Conservation (phyloP, 495 filamentous ascomycete genomes). For the Hypomontagnella submonticulosa region DNA sequence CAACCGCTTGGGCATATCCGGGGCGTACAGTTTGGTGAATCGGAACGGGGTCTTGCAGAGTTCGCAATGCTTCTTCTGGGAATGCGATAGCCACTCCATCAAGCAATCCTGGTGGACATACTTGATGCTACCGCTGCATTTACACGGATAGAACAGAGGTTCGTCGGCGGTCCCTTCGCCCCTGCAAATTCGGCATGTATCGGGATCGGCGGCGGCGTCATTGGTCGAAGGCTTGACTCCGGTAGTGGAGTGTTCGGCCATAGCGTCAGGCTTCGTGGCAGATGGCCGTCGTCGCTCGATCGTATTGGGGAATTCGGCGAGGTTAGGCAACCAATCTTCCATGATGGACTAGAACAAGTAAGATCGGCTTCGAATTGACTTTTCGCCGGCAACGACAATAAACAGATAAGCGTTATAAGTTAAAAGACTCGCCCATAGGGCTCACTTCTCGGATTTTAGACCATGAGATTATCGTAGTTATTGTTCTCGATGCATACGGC, state of each 20-base stretch:
- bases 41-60: constrained; percentile 97
- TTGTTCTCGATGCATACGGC: neutral
- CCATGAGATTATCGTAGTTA: constrained; percentile 29
- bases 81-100: constrained; percentile 98
- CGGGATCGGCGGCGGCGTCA: constrained; percentile 61
- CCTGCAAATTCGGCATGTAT: constrained; percentile 95
- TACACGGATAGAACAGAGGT: constrained; percentile 96
- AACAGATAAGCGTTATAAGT: neutral
- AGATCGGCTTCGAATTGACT: neutral
- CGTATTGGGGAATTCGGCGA: constrained; percentile 29
- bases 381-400: neutral
- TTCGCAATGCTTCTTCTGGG: constrained; percentile 99
- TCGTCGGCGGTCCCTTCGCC: constrained; percentile 87
- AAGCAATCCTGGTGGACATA: constrained; percentile 97
- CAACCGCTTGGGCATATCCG: constrained; percentile 86
- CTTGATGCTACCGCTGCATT: constrained; percentile 98
- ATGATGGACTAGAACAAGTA: constrained; percentile 13
- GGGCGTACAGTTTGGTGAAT: constrained; percentile 97
- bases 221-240: constrained; percentile 11
- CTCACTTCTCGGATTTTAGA: constrained; percentile 25
- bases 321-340: constrained; percentile 28
- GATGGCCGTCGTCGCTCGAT: constrained; percentile 25
- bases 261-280: constrained; percentile 8
- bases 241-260: constrained; percentile 17
- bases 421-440: constrained; percentile 27